These are phyloP conservation scores for Pseudoneurospora amorphoporcata DNA, from an alignment of 495 filamentous ascomycete species.

Conservation along the genomic window DNA sequence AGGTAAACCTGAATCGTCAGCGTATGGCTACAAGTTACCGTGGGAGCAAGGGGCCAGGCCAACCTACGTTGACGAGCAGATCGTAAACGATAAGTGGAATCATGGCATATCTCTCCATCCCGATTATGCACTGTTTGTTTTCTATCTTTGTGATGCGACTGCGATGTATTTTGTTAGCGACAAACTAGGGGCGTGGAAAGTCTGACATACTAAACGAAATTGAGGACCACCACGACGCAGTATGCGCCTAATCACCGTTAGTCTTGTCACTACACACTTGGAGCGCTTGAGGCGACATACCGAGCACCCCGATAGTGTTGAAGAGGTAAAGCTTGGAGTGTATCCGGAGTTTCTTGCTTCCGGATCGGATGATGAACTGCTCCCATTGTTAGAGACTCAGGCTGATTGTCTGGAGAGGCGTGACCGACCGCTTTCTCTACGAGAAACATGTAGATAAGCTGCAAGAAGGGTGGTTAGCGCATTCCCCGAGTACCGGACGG, in stretches of 20 bases:
- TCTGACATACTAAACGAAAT: conserved; percentile 39
- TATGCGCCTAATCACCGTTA: conserved; percentile 30
- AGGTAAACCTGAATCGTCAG: conserved; percentile 37
- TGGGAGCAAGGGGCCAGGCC: not conserved
- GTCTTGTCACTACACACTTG: not conserved
- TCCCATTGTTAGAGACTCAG: not conserved
- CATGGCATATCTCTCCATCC: conserved; percentile 39
- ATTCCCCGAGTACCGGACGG: not conserved
- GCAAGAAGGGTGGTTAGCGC: conserved; percentile 2
- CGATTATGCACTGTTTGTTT: conserved; percentile 40
- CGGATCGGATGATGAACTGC: conserved; percentile 39
- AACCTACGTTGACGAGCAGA: conserved; percentile 35
- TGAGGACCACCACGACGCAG: conserved; percentile 34
- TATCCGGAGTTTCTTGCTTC: conserved; percentile 28
- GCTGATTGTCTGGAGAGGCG: not conserved
- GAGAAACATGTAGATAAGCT: conserved; percentile 44
- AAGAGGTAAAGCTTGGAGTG: conserved; percentile 41
- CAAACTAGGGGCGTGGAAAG: not conserved
- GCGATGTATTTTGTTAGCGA: not conserved
- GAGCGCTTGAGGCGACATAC: conserved; percentile 14
- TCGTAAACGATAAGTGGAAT: conserved; percentile 42
- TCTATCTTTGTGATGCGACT: conserved; percentile 39
- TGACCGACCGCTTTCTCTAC: conserved; percentile 42
- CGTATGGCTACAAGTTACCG: not conserved
- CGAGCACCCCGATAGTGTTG: conserved; percentile 43